phyloP scores from a whole-genome alignment of 345 rosid genomes.

The Mercurialis annua region DNA sequence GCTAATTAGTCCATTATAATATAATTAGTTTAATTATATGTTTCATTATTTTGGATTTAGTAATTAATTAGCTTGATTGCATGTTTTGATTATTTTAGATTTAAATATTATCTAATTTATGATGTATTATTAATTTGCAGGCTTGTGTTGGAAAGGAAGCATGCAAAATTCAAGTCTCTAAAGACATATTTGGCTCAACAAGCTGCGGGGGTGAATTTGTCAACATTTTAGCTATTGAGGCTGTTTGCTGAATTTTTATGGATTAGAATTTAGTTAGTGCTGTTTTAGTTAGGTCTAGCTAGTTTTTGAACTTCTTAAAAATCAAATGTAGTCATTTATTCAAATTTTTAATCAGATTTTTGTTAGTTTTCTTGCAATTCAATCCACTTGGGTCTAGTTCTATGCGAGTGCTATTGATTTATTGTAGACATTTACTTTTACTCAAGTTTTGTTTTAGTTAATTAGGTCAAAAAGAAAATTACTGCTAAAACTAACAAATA shows the following conservation, averaged over 20 bases:
- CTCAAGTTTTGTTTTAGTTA: no score
- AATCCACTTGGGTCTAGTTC: no score
- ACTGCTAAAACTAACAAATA: no score
- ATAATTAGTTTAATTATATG: not conserved
- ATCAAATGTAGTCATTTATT: no score
- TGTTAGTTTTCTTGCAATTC: no score
- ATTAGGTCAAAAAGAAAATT: no score
- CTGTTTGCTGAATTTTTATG: not conserved
- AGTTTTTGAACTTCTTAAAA: no score
- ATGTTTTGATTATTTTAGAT: not conserved
- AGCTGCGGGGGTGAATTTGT: not conserved
- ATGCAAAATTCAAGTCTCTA: conserved; percentile 3
- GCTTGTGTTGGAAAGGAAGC: conserved; percentile 17
- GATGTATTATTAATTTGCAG: not conserved
- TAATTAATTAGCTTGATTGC: not conserved
- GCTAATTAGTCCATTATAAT: not conserved
- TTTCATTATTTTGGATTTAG: not conserved
- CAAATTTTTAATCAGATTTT: no score
- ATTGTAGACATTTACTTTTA: no score
- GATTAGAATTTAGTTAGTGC: no score
- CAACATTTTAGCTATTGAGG: not conserved
- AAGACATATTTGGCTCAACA: conserved; percentile 1
- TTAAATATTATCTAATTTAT: not conserved
- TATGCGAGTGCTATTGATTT: no score
- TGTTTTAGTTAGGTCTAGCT: no score